These are phyloP conservation scores for Haplosporangium sp. DNA, from an alignment of 371 early-diverging fungal genomes.

Conservation along the genomic window DNA sequence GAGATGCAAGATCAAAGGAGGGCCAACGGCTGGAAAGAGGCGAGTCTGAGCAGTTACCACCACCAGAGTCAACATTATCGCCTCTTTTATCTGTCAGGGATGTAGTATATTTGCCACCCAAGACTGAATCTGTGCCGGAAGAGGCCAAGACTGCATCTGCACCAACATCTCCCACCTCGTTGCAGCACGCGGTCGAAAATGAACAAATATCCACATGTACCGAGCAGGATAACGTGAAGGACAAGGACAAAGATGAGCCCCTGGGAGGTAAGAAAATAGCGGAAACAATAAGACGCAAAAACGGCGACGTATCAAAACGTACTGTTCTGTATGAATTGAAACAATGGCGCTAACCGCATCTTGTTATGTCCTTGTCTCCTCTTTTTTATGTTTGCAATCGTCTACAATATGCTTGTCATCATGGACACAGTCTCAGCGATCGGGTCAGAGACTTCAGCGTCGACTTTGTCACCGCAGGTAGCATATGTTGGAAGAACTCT, in stretches of 20 bases:
- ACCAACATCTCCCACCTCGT: background rate
- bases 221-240: background rate
- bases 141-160: background rate
- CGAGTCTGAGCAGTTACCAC: too few species aligned
- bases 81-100: background rate
- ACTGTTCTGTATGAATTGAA: too few species aligned
- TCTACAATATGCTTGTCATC: background rate
- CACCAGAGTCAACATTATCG: background rate
- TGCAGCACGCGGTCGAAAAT: background rate
- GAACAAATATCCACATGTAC: background rate
- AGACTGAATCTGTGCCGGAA: background rate
- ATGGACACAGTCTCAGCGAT: background rate
- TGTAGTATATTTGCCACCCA: background rate
- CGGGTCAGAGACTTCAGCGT: background rate
- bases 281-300: background rate
- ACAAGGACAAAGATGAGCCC: background rate
- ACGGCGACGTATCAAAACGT: too few species aligned
- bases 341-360: too few species aligned
- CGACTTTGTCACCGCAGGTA: conserved; percentile 22
- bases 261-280: background rate
- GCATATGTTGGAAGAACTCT: conserved; percentile 14
- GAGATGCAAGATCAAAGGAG: too few species aligned
- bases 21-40: too few species aligned
- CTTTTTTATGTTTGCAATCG: background rate
- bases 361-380: background rate